Base-by-base conservation (phyloP, 169 alveolate genomes). In the Plasmodium blacklocki region DNA sequence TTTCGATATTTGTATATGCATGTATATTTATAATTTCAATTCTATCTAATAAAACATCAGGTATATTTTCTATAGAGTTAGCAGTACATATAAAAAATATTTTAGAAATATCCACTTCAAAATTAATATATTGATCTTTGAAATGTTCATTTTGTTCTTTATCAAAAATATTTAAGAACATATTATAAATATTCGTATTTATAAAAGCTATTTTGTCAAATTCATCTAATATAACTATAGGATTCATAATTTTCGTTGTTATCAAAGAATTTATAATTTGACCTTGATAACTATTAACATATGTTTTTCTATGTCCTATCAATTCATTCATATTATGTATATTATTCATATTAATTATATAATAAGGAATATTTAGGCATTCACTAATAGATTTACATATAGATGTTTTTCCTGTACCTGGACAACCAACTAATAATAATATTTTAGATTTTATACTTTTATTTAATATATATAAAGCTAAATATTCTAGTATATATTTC, bases 381-480 rank as follows among this genome's bases (percentile, higher is more conserved):
- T 96, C 89, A 12, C 99, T 97, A 39, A 98, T 95, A 3, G 98
- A 90, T 72, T 94, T 95, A 23, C 98, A 99, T n/a, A 98, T 94
- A 47, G 98, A 95, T 2, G 99, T 98, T 94, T 98, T 98, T 7
- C 99, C 99, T 19, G 96, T 98, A 9, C 99, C 99, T 1, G 99
- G 99, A 15, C 98, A 99, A 2, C 99, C 99, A 29, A 96, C 96
- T 45, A 98, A 94, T 75, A 98, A 97, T 9, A 98, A 89, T 26
- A 97, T 97, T 91, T 97, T 97, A 8, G 99, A 99, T 60, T 95
- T 97, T 1, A 95, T 88, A 23, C 71, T 71, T 56, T 93, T 95
- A 59, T 87, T 88, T 54, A 93, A 88, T 45, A 88, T 90, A 12
- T 89, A 73, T 19, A 97, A 96, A n/a, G 99, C 98, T 62, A 97